These are phyloP conservation scores for Penicillium lagena DNA, from an alignment of 495 filamentous ascomycete genomes.

Conservation along the genomic window DNA sequence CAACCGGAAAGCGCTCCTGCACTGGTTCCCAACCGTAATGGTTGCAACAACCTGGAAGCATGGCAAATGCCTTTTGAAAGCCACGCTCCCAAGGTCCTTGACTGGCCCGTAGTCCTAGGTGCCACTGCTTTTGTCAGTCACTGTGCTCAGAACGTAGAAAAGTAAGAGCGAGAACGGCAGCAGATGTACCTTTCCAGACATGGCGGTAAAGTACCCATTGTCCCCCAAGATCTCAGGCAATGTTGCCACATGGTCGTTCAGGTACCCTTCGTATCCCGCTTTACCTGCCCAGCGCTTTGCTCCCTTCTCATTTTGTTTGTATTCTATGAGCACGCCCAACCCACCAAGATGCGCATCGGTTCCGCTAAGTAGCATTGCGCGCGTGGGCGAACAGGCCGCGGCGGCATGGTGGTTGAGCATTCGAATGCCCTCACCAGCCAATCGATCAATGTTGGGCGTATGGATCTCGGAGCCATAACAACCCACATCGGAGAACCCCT, in stretches of 20 bases:
- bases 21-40: conserved; percentile 21
- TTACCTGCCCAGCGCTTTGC: conserved; percentile 2
- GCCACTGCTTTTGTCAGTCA: conserved; percentile 12
- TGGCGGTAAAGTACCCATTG: conserved; percentile 46
- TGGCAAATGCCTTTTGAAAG: conserved; percentile 35
- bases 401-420: conserved; percentile 28
- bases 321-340: conserved; percentile 20
- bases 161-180: too few species aligned
- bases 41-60: conserved; percentile 34
- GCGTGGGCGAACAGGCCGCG: conserved; percentile 28
- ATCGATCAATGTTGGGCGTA: conserved; percentile 25
- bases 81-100: conserved; percentile 36
- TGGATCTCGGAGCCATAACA: conserved; percentile 26
- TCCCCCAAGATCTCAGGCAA: conserved; percentile 49
- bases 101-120: conserved; percentile 37
- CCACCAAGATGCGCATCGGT: conserved; percentile 43
- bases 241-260: conserved; percentile 45
- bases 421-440: conserved; percentile 22
- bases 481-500: conserved; percentile 27
- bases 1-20: conserved; percentile 7
- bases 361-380: conserved; percentile 41
- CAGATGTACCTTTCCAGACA: conserved; percentile 41
- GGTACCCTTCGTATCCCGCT: conserved; percentile 47
- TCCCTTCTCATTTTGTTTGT: background rate
- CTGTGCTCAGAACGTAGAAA: too few species aligned